Evolutionary conservation across 306 rosid species (phyloP).

Genomic region (Cicer bijugum): DNA sequence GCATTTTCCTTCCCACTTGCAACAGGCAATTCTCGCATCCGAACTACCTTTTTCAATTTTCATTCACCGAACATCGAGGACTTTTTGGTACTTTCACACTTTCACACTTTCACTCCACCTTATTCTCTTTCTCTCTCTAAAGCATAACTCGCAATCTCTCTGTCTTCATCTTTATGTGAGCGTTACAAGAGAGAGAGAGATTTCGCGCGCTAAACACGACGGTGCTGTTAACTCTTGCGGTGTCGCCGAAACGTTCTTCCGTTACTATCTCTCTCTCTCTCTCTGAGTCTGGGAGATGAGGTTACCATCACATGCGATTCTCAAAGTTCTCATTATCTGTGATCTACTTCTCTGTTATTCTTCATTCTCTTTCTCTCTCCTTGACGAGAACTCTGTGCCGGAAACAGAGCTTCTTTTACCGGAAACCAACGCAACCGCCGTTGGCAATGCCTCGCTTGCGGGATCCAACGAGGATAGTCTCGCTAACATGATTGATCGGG

Average conservation of each 20-base stretch:
- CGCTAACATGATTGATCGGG: conserved; percentile 92
- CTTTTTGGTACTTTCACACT: conserved; percentile 52
- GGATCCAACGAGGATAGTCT: conserved; percentile 77
- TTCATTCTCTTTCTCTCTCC: conserved; percentile 52
- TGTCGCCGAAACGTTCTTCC: conserved; percentile 35
- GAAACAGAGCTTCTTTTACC: conserved; percentile 42
- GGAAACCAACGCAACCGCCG: conserved; percentile 58
- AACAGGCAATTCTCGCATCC: background rate
- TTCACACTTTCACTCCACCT: conserved; percentile 44
- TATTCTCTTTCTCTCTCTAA: background rate
- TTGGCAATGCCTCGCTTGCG: conserved; percentile 58
- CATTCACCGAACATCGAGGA: conserved; percentile 42
- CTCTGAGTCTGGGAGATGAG: conserved; percentile 60
- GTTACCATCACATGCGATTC: conserved; percentile 54
- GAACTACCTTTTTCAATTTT: conserved; percentile 21
- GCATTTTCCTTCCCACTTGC: conserved; percentile 11
- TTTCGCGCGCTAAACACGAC: conserved; percentile 48
- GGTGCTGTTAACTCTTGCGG: conserved; percentile 46
- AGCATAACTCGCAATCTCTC: conserved; percentile 20
- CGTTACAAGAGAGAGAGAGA: conserved; percentile 3
- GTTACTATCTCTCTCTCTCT: conserved; percentile 24
- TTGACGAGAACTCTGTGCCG: conserved; percentile 42
- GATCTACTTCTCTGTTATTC: conserved; percentile 51
- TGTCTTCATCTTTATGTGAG: conserved; percentile 34
- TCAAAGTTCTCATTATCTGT: conserved; percentile 48